Percentiles rank a stretch among this genome's conserved stretches.
Evolutionary conservation across 345 rosid genomes (phyloP).

Genomic region (Salix udensis): DNA sequence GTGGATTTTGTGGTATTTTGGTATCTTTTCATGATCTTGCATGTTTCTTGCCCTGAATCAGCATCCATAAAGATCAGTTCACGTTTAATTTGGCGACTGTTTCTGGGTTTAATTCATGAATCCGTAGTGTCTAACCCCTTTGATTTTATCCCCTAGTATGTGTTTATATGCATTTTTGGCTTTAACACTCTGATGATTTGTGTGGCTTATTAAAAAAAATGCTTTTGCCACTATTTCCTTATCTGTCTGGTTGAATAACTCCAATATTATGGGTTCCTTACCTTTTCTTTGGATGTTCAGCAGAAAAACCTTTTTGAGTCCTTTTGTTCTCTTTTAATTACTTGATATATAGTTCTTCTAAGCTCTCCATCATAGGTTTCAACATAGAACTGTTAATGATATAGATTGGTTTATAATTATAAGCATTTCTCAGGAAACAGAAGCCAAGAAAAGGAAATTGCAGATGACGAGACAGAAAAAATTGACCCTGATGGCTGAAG

Average conservation of each 20-base stretch:
- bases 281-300: not conserved
- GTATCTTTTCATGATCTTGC: not conserved
- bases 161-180: not conserved
- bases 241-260: not conserved
- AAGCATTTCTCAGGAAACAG: conserved; percentile 56
- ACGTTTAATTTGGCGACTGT: not conserved
- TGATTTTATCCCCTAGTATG: not conserved
- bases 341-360: not conserved
- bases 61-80: not conserved
- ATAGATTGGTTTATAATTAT: not conserved
- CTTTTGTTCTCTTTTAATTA: not conserved
- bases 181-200: not conserved
- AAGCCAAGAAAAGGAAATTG: conserved; percentile 44
- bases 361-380: not conserved
- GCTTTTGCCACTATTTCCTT: not conserved
- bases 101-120: conserved; percentile 1
- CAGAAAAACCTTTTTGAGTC: not conserved
- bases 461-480: conserved; percentile 55
- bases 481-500: conserved; percentile 56
- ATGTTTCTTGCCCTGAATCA: not conserved
- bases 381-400: not conserved
- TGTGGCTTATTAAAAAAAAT: not conserved
- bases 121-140: not conserved
- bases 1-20: not conserved
- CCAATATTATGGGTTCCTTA: not conserved